These are phyloP conservation scores for Sporopachydermia quercuum DNA, from an alignment of 805 yeast genomes.

Conservation along the genomic window DNA sequence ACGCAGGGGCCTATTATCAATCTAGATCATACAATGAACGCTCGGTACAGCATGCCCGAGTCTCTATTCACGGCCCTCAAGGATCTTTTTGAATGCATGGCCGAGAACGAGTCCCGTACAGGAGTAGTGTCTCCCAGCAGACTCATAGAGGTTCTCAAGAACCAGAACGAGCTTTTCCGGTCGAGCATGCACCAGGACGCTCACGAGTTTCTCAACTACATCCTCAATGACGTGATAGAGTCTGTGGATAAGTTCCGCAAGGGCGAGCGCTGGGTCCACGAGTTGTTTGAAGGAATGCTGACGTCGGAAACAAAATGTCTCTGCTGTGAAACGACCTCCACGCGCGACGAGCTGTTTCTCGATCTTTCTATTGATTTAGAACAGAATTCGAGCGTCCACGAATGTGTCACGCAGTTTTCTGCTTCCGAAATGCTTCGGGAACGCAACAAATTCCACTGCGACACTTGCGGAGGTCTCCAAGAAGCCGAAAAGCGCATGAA, in stretches of 20 bases:
- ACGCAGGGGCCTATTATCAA: conserved; percentile 73
- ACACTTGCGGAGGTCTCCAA: conserved; percentile 76
- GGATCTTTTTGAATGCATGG: conserved; percentile 75
- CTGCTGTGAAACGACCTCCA: conserved; percentile 70
- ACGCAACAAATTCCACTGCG: conserved; percentile 86
- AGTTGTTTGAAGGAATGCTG: conserved; percentile 69
- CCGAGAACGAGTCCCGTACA: conserved; percentile 47
- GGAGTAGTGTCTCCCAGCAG: conserved; percentile 80
- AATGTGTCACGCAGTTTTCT: conserved; percentile 68
- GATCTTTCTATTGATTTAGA: conserved; percentile 80
- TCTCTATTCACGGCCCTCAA: conserved; percentile 52
- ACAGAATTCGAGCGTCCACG: conserved; percentile 57
- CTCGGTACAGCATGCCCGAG: conserved; percentile 33
- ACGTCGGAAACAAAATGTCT: conserved; percentile 84
- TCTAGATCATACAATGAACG: conserved; percentile 50
- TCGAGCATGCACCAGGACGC: conserved; percentile 97
- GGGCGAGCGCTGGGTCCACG: conserved; percentile 33
- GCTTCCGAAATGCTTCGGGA: conserved; percentile 76
- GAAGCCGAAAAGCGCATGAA: conserved; percentile 89
- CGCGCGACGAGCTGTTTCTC: conserved; percentile 72
- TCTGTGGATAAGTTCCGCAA: conserved; percentile 17
- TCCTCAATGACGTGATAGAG: conserved; percentile 59
- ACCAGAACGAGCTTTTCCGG: conserved; percentile 72
- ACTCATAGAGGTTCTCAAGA: conserved; percentile 61
- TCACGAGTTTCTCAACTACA: conserved; percentile 84